Evolutionary conservation across 148 eudicot genomes (phyloP).

Genomic region (Pharnaceum exiguum): DNA sequence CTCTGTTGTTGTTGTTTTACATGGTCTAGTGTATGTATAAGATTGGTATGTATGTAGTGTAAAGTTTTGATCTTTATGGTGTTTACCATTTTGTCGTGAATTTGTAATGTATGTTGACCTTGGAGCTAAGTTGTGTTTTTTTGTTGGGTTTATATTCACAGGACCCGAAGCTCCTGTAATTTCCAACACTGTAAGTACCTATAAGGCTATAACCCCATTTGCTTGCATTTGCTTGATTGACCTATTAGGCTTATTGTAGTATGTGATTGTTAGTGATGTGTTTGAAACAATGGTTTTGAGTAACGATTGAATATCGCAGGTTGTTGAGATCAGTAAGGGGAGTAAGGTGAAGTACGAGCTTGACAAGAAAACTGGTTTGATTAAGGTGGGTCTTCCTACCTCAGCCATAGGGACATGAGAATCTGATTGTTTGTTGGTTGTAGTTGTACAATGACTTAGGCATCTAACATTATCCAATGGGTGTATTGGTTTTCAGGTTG

Average conservation of each 20-base stretch:
- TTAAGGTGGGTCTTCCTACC: constrained; percentile 44
- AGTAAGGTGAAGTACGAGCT: constrained; percentile 96
- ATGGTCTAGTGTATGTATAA: no score
- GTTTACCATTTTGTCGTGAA: no score
- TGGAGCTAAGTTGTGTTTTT: no score
- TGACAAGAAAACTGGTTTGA: constrained; percentile 86
- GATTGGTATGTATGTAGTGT: no score
- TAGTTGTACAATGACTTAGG: background rate
- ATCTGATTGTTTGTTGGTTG: no score
- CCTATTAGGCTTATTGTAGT: background rate
- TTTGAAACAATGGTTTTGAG: background rate
- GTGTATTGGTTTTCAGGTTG: constrained; percentile 46
- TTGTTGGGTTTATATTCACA: constrained; percentile 14
- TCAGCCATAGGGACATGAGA: no score
- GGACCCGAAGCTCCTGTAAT: constrained; percentile 60
- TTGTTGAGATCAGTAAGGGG: constrained; percentile 80
- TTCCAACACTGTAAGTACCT: constrained; percentile 47
- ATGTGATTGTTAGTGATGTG: background rate
- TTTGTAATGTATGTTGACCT: no score
- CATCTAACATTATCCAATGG: background rate
- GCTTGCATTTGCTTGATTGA: background rate
- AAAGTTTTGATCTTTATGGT: no score
- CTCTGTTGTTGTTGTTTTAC: no score
- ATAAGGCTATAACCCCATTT: background rate
- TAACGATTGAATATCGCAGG: constrained; percentile 31